phyloP scores from a whole-genome alignment of 768 basidiomycete genomes.

The Clavaria fumosa region DNA sequence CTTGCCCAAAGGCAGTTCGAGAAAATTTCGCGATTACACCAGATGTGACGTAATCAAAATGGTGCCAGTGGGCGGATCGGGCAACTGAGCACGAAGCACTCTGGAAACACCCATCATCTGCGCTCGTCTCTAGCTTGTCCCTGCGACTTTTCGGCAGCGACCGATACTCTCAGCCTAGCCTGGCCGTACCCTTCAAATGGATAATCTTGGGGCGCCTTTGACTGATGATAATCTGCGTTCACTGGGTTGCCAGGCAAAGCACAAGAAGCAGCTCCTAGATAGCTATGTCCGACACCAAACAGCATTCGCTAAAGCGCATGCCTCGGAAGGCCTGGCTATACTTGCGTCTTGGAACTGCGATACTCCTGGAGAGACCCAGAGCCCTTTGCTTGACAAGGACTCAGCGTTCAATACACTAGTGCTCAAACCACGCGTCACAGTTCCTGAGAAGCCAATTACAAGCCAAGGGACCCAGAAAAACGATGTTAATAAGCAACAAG shows the following conservation, averaged over 20 bases:
- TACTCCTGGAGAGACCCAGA: slow-evolving; percentile 7
- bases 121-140: too few relatives aligned
- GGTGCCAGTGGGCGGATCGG: too few relatives aligned
- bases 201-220: slow-evolving; percentile 5
- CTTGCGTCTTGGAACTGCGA: slow-evolving; percentile 17
- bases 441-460: neutral
- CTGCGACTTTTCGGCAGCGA: too few relatives aligned
- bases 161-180: too few relatives aligned
- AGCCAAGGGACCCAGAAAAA: neutral
- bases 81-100: too few relatives aligned
- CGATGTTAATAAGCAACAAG: neutral
- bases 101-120: too few relatives aligned
- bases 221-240: slow-evolving; percentile 12
- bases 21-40: too few relatives aligned
- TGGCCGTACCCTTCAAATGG: too few relatives aligned
- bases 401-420: slow-evolving; percentile 40
- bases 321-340: slow-evolving; percentile 23
- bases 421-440: slow-evolving; percentile 31
- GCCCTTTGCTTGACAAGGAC: neutral
- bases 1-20: too few relatives aligned
- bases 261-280: slow-evolving; percentile 27
- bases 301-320: slow-evolving; percentile 28
- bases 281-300: slow-evolving; percentile 37
- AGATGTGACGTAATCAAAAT: too few relatives aligned
- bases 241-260: too few relatives aligned